phyloP scores from a whole-genome alignment of 306 rosid species.

The Pyrus communis region DNA sequence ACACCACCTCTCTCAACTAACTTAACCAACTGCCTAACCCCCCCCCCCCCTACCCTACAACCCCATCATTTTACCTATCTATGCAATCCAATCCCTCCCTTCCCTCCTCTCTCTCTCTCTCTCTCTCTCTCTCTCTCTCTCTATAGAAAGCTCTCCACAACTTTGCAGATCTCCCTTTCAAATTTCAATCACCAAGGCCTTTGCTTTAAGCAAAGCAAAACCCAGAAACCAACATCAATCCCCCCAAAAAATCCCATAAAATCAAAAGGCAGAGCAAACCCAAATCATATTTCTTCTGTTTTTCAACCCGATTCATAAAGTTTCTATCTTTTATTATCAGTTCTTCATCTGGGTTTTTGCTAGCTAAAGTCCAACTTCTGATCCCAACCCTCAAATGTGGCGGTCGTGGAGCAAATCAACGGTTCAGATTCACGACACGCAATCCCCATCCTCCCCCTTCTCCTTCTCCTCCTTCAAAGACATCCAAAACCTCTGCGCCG shows the following conservation, averaged over 20 bases:
- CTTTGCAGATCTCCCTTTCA: slow-evolving; percentile 12
- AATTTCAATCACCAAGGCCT: slow-evolving; percentile 26
- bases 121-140: slow-evolving; percentile 8
- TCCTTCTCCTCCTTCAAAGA: slow-evolving; percentile 85
- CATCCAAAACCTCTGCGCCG: slow-evolving; percentile 59
- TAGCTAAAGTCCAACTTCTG: background rate
- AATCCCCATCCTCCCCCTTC: slow-evolving; percentile 50
- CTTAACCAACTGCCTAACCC: slow-evolving; percentile 26
- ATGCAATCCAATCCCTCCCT: background rate
- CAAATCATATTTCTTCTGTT: background rate
- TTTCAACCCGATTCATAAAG: background rate
- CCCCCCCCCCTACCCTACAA: slow-evolving; percentile 23
- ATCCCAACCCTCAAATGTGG: slow-evolving; percentile 65
- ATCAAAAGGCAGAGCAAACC: background rate
- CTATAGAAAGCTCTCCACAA: background rate
- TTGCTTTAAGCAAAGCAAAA: slow-evolving; percentile 35
- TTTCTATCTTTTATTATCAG: background rate
- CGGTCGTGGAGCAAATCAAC: slow-evolving; percentile 72
- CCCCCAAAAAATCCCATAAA: background rate
- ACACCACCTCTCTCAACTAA: slow-evolving; percentile 42
- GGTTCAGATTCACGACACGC: slow-evolving; percentile 42
- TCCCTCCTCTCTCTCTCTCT: slow-evolving; percentile 4
- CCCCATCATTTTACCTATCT: slow-evolving; percentile 1
- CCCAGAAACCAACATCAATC: background rate
- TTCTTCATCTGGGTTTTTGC: background rate